Evolutionary conservation across 345 rosid species (phyloP), one percentile per base, ranked within the genome.

Genomic region (Rhizophora mangle): DNA sequence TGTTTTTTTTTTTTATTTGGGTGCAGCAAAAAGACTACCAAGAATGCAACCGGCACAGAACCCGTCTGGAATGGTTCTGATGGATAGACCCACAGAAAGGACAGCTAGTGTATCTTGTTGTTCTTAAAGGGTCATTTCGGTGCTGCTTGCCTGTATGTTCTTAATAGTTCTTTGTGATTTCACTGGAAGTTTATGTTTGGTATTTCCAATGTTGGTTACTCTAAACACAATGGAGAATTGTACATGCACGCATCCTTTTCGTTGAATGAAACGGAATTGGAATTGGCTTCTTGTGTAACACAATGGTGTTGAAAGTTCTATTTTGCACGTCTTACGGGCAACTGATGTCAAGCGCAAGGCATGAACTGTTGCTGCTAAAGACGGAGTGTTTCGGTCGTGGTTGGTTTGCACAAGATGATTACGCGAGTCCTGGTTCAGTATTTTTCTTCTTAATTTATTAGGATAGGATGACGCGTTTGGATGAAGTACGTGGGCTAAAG

Each of bases 11-110:
- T 47, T 27, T 20, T 36, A 69, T 16, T 43, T 70, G 67, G 39
- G 26, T 72, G 37, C 92, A 95, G 97, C 99, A 8, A 95, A 81
- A 83, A 86, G 87, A 58, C 78, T 95, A 69, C 96, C 97, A 29
- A 82, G 91, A 62, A 91, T 87, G 69, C 97, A 92, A 81, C 93
- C 97, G 29, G 82, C 91, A 26, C 96, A 82, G 71, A 92, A 89
- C 74, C 93, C 93, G 4, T 76, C 96, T 0, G 96, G 97, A 68
- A 87, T 91, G 97, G 93, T 92, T 83, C 87, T 95, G 26, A 87
- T 86, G 81, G 96, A 92, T 61, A 84, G 92, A 78, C 85, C 93
- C 36, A 79, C 85, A 30, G 96, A 88, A 59, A 86, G 89, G 80
- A 74, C 93, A 8, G 92, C 76, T 10, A 73, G 76, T 56, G 80